A percentile compares a stretch with the other conserved stretches of the same genome.
Conservation (phyloP, 2,329 filamentous ascomycete species). For the Penicillium sp. region DNA sequence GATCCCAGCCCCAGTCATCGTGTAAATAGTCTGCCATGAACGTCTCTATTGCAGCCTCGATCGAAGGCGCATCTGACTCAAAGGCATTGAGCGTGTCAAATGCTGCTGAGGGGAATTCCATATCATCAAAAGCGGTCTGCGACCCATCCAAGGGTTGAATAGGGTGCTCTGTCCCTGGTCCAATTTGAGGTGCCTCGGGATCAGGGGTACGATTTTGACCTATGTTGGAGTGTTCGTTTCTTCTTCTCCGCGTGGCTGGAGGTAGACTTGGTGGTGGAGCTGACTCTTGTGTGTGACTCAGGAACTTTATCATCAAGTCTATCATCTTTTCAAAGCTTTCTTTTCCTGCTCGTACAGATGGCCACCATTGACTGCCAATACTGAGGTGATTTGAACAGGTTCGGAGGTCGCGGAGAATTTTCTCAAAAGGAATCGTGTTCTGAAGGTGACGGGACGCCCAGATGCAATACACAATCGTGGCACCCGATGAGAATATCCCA, state of each 20-base stretch:
- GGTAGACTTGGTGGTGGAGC: background rate
- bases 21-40: slow-evolving; percentile 26
- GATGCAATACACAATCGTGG: slow-evolving; percentile 42
- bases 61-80: slow-evolving; percentile 5
- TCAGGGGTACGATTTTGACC: background rate
- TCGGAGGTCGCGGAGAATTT: slow-evolving; percentile 28
- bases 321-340: slow-evolving; percentile 34
- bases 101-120: background rate
- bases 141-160: background rate
- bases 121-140: background rate
- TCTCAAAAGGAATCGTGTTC: slow-evolving; percentile 21
- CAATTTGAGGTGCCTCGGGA: background rate
- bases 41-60: slow-evolving; percentile 26
- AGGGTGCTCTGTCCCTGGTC: background rate
- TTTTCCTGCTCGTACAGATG: slow-evolving; percentile 35
- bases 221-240: background rate
- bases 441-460: slow-evolving; percentile 37
- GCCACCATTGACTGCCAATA: slow-evolving; percentile 46
- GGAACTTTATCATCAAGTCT: slow-evolving; percentile 27
- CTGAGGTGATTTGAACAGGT: slow-evolving; percentile 40
- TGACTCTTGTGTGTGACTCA: slow-evolving; percentile 6
- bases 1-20: slow-evolving; percentile 29
- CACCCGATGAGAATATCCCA: slow-evolving; percentile 41
- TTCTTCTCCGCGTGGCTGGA: slow-evolving; percentile 1
- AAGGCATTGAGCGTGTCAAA: background rate